Conservation (phyloP, 768 basidiomycete genomes). For the Dentipellis fragilis region DNA sequence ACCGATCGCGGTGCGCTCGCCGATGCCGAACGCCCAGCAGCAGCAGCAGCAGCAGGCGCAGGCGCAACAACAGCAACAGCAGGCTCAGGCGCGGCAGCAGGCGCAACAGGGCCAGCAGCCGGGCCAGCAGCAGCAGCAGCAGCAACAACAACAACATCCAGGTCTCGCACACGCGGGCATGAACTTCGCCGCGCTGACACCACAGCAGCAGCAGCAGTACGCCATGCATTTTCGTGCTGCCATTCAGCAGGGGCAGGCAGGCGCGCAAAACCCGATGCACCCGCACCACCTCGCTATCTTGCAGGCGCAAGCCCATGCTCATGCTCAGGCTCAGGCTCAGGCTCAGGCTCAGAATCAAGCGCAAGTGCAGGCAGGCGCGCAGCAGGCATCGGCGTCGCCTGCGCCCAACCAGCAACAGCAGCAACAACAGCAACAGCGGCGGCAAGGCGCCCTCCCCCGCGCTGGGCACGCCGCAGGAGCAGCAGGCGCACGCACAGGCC, state of each 20-base stretch:
- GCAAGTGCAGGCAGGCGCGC: not conserved
- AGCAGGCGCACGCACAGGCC: constrained; percentile 15
- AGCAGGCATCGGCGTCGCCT: not conserved
- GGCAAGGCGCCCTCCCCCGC: not conserved
- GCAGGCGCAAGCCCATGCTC: constrained; percentile 6
- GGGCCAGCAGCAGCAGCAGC: not conserved
- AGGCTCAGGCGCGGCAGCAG: not conserved
- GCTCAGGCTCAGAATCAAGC: not conserved
- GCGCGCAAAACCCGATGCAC: not conserved
- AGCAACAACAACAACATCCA: too few species aligned
- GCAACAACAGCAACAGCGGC: constrained; percentile 6
- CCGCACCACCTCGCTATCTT: not conserved
- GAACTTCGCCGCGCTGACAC: not conserved
- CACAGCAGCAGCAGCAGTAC: not conserved
- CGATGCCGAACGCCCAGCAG: constrained; percentile 7
- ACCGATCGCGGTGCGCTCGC: constrained; percentile 8
- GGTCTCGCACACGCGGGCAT: not conserved
- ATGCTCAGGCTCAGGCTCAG: not conserved
- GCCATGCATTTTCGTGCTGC: not conserved
- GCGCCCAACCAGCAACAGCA: constrained; percentile 10
- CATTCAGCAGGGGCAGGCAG: not conserved
- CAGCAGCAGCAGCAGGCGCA: constrained; percentile 16
- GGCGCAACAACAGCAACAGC: constrained; percentile 4
- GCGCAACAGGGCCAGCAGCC: not conserved
- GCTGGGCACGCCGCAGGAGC: constrained; percentile 5